Evolutionary conservation across 371 early-diverging fungal species (phyloP).

Genomic region (Catenaria anguillulae): DNA sequence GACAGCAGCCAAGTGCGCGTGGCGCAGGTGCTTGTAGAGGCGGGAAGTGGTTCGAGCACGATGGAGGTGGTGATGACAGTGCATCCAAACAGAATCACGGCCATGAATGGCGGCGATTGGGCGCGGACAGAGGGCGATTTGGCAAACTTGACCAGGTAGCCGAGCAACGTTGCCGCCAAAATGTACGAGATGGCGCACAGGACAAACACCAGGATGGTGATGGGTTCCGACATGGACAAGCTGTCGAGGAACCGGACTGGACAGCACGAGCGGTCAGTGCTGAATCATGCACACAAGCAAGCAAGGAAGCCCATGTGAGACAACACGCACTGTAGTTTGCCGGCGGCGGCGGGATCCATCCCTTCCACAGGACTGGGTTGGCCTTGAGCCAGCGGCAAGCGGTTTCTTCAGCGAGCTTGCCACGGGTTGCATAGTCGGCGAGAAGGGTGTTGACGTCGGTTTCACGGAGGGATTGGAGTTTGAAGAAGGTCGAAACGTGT

Average conservation of each 20-base stretch:
- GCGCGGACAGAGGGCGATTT: neutral
- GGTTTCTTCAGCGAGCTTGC: neutral
- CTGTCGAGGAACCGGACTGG: neutral
- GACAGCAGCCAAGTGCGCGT: neutral
- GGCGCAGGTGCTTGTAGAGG: neutral
- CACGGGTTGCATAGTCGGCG: neutral
- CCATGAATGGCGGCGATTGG: neutral
- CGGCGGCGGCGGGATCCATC: neutral
- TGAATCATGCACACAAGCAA: no score
- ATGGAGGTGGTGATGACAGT: neutral
- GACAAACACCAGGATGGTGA: neutral
- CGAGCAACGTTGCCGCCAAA: neutral
- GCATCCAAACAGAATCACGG: neutral
- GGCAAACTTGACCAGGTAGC: neutral
- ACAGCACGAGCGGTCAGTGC: no score
- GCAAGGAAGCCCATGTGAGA: no score
- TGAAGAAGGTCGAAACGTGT: neutral
- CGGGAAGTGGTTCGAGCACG: neutral
- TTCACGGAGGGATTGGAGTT: neutral
- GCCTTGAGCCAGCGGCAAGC: neutral
- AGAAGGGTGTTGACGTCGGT: neutral
- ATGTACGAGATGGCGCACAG: neutral
- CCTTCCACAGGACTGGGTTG: neutral
- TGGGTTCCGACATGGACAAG: neutral
- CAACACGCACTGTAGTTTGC: neutral